A percentile compares a stretch with the other conserved stretches of the same genome.
These are phyloP conservation scores for Pseudogymnoascus sp. DNA, from an alignment of 2,329 filamentous ascomycete genomes.

Conservation along the genomic window DNA sequence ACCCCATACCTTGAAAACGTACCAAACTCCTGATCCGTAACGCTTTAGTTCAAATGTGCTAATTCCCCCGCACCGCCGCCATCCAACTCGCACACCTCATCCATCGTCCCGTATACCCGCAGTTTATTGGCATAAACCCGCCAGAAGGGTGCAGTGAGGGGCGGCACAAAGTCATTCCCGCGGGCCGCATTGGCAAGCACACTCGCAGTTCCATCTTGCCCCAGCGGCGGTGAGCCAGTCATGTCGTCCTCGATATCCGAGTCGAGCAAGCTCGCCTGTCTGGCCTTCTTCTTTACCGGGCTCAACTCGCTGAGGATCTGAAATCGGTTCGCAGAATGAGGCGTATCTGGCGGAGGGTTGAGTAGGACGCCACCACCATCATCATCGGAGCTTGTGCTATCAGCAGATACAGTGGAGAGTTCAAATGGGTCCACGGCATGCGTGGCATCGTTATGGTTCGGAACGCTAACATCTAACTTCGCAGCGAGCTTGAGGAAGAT, in stretches of 20 bases:
- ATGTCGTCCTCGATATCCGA: constrained; percentile 3
- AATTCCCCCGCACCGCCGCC: background rate
- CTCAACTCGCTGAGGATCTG: background rate
- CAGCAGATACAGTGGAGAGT: background rate
- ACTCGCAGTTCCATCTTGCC: background rate
- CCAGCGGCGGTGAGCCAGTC: background rate
- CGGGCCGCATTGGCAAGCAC: constrained; percentile 19
- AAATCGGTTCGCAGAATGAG: background rate
- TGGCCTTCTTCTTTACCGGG: background rate
- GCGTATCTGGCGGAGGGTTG: background rate
- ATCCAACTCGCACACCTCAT: constrained; percentile 22
- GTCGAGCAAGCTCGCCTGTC: background rate
- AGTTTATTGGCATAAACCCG: constrained; percentile 25
- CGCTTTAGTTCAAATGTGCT: background rate
- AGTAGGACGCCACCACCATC: background rate
- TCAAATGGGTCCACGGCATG: background rate
- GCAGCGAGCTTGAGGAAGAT: constrained; percentile 32
- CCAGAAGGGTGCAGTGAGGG: constrained; percentile 23
- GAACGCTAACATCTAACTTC: constrained; percentile 18
- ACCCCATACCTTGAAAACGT: background rate
- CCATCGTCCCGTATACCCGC: constrained; percentile 27
- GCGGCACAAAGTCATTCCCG: constrained; percentile 7
- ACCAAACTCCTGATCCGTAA: background rate
- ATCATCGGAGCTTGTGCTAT: background rate
- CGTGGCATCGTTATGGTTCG: background rate